Evolutionary conservation across 495 filamentous ascomycete species (phyloP), one percentile per base, ranked within the genome.

Genomic region (Xylaria nigripes): DNA sequence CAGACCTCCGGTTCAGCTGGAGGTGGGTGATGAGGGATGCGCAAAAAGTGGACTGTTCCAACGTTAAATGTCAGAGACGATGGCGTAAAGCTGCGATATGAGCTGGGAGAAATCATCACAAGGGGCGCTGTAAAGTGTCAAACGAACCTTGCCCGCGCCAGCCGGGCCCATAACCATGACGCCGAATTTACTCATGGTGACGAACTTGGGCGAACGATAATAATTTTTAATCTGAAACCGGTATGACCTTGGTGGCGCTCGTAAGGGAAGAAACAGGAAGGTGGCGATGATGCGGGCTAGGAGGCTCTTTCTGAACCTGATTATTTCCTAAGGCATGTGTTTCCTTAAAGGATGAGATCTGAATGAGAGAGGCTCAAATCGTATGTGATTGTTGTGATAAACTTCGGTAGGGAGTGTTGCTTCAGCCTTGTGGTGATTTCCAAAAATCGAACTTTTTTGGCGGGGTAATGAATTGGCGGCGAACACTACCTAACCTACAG

Each of bases 161-260:
- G 88, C 89, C 51, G 89, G 90, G 69, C 92, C 91, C 85, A 96
- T 93, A 13, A 96, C 88, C 60, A 96, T 79, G n/a, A 86, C 81
- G 16, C 92, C 92, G 65, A 86, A 97, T 64, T 95, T 95, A 71
- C 87, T 92, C 92, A 97, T 97, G 50, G 43, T 73, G 60, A 36
- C 2, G 40, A 25, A 9, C 15, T 19, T 5, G 25, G 9, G 21
- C 16, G n/a, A n/a, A n/a, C n/a, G n/a, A n/a, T n/a, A n/a, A n/a
- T n/a, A n/a, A n/a, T n/a, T n/a, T n/a, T n/a, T n/a, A 16, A 18
- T 2, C 22, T 22, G 6, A 23, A 12, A 27, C 32, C 4, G 45
- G 25, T 29, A 9, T 9, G 27, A 29, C 27, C 27, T 29, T 29
- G 27, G 9, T 29, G 4, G 27, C 27, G 9, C 27, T 9, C 27